Evolutionary conservation across 345 rosid species (phyloP).

Genomic region (Eucalyptus urophylla): DNA sequence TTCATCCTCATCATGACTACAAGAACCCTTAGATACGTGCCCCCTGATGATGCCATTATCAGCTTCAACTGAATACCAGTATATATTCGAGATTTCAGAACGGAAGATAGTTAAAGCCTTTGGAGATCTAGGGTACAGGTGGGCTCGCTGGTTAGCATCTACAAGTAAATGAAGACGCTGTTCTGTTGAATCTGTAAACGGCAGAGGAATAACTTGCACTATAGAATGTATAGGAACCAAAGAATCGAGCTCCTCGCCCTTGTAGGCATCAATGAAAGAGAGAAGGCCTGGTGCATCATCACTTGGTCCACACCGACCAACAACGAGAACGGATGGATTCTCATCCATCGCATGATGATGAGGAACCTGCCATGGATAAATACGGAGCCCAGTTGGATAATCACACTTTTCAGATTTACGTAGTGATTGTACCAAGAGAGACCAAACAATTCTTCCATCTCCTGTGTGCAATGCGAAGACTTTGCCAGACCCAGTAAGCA

Average conservation of each 20-base stretch:
- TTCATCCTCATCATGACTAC: slow-evolving; percentile 48
- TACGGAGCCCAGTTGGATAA: slow-evolving; percentile 41
- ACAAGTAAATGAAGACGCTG: slow-evolving; percentile 82
- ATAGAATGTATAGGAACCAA: slow-evolving; percentile 54
- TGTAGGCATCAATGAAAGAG: slow-evolving; percentile 81
- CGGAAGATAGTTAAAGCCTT: slow-evolving; percentile 61
- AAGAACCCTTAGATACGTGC: slow-evolving; percentile 50
- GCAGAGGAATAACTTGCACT: slow-evolving; percentile 75
- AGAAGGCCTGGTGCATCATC: slow-evolving; percentile 53
- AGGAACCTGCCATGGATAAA: slow-evolving; percentile 93
- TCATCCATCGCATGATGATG: slow-evolving; percentile 97
- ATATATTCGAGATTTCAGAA: slow-evolving; percentile 59
- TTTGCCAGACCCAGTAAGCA: slow-evolving; percentile 79
- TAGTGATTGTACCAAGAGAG: slow-evolving; percentile 48
- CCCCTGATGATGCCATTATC: slow-evolving; percentile 69
- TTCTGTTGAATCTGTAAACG: slow-evolving; percentile 80
- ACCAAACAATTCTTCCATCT: slow-evolving; percentile 94
- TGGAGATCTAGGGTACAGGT: slow-evolving; percentile 75
- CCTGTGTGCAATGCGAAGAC: slow-evolving; percentile 91
- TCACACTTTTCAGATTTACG: slow-evolving; percentile 51
- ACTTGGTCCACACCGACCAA: slow-evolving; percentile 61
- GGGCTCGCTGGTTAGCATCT: slow-evolving; percentile 46
- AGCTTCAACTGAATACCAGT: slow-evolving; percentile 82
- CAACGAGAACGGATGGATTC: slow-evolving; percentile 84
- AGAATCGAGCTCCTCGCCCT: slow-evolving; percentile 60